Percentiles rank a stretch among this genome's conserved stretches.
These are phyloP conservation scores for Collariella sp. DNA, from an alignment of 495 filamentous ascomycete species.

Conservation along the genomic window DNA sequence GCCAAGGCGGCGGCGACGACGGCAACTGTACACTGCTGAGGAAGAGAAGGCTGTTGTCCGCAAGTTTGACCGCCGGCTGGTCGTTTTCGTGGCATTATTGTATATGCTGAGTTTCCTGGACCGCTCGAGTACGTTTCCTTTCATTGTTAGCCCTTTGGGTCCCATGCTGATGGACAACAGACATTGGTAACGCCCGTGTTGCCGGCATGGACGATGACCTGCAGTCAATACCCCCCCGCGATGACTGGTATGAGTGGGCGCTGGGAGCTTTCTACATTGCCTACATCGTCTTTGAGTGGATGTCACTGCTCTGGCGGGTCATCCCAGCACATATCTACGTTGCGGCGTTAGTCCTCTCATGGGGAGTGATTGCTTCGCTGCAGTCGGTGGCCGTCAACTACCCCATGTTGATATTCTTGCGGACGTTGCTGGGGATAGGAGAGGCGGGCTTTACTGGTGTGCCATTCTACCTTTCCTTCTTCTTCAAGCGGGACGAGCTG, in stretches of 20 bases:
- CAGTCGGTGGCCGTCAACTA: slow-evolving; percentile 65
- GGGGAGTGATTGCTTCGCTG: slow-evolving; percentile 62
- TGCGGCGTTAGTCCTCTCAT: slow-evolving; percentile 55
- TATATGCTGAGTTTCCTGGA: slow-evolving; percentile 79
- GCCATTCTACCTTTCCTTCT: slow-evolving; percentile 75
- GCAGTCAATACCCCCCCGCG: slow-evolving; percentile 49
- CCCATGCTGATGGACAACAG: slow-evolving; percentile 29
- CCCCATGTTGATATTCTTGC: slow-evolving; percentile 56
- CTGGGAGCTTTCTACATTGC: slow-evolving; percentile 69
- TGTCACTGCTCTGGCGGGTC: slow-evolving; percentile 68
- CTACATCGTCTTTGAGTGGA: slow-evolving; percentile 62
- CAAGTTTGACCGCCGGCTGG: slow-evolving; percentile 66
- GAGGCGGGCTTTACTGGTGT: slow-evolving; percentile 73
- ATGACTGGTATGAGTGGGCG: slow-evolving; percentile 70
- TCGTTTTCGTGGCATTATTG: slow-evolving; percentile 69
- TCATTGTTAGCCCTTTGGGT: background rate
- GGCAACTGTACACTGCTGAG: slow-evolving; percentile 60
- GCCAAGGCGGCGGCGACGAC: slow-evolving; percentile 4
- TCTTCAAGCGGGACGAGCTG: slow-evolving; percentile 75
- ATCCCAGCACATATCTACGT: slow-evolving; percentile 53
- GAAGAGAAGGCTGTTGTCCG: slow-evolving; percentile 65
- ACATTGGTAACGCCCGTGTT: slow-evolving; percentile 73
- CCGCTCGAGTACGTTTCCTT: slow-evolving; percentile 53
- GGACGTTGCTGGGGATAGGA: slow-evolving; percentile 59
- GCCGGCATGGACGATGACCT: slow-evolving; percentile 64